Evolutionary conservation across 73 alveolate genomes (phyloP).

Genomic region (Urostyla sp.): DNA sequence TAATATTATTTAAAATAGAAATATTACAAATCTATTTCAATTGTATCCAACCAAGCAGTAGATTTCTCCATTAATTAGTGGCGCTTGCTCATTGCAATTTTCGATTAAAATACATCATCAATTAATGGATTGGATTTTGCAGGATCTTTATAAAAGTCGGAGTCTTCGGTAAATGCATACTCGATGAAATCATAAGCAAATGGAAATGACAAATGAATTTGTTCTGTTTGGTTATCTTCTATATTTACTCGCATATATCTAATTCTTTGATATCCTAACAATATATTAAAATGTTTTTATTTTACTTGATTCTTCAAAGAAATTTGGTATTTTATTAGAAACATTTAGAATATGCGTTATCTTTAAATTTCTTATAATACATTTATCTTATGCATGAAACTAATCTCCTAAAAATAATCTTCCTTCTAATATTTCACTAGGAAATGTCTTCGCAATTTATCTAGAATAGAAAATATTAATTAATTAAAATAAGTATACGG

Average conservation of each 20-base stretch:
- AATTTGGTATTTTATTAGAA: constrained; percentile 15
- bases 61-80: neutral
- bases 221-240: constrained; percentile 29
- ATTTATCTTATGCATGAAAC: constrained; percentile 41
- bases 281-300: neutral
- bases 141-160: constrained; percentile 19
- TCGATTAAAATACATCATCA: constrained; percentile 16
- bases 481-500: constrained; percentile 15
- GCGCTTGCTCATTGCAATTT: constrained; percentile 17
- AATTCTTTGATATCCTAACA: neutral
- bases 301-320: constrained; percentile 20
- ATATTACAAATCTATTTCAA: constrained; percentile 1
- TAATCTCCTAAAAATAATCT: constrained; percentile 47
- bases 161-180: neutral
- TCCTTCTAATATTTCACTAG: constrained; percentile 55
- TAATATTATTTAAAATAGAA: too few relatives aligned
- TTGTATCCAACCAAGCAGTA: constrained; percentile 18
- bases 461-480: neutral
- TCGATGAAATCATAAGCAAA: constrained; percentile 30
- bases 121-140: constrained; percentile 17
- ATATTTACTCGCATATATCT: constrained; percentile 37
- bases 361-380: constrained; percentile 9
- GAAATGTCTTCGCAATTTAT: constrained; percentile 26
- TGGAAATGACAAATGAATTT: constrained; percentile 34
- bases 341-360: constrained; percentile 52